These are phyloP conservation scores for rapeseed (Brassica napus) DNA, from an alignment of 345 rosid species.

Conservation along the genomic window Da-Ae NC_063444.1:3614501-3615000, in stretches of 20 bases:
- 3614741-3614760: conserved; percentile 19
- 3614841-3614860: background rate
- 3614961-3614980: background rate
- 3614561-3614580: too few species aligned
- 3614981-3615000: conserved; percentile 24
- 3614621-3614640: background rate
- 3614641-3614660: background rate
- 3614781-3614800: conserved; percentile 23
- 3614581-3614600: too few species aligned
- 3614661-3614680: background rate
- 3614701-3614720: background rate
- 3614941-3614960: background rate
- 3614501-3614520: too few species aligned
- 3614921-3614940: conserved; percentile 12
- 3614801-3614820: background rate
- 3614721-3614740: conserved; percentile 20
- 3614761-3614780: conserved; percentile 7
- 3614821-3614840: background rate
- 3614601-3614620: background rate
- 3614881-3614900: background rate
- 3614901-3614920: background rate
- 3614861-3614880: background rate
- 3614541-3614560: too few species aligned
- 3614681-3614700: background rate
- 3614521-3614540: too few species aligned